Conservation (phyloP, 2,329 filamentous ascomycete genomes). For the Pseudogymnoascus sp. region DNA sequence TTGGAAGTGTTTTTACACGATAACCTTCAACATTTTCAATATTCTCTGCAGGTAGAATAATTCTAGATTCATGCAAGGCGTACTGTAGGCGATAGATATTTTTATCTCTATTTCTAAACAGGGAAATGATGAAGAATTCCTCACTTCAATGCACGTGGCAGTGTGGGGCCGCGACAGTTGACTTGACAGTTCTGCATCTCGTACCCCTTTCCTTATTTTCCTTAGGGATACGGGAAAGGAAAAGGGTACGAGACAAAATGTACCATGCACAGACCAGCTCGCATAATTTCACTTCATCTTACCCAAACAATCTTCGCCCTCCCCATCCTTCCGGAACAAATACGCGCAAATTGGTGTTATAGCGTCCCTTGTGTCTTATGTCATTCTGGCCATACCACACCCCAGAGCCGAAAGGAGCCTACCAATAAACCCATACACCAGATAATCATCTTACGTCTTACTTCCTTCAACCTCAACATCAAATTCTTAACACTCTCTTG, state of each 20-base stretch:
- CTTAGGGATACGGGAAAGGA: too few relatives aligned
- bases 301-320: conserved; percentile 4
- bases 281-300: conserved; percentile 8
- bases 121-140: neutral
- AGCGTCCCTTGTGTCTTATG: conserved; percentile 9
- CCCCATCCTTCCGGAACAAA: neutral
- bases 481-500: neutral
- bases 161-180: conserved; percentile 4
- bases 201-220: neutral
- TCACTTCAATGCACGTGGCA: neutral
- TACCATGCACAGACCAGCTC: neutral
- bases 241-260: neutral
- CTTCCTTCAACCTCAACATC: neutral
- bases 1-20: conserved; percentile 45
- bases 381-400: neutral
- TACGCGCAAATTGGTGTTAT: conserved; percentile 4
- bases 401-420: neutral
- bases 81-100: neutral
- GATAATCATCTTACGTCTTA: neutral
- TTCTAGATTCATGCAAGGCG: neutral
- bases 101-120: neutral
- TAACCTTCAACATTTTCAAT: conserved; percentile 11
- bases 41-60: neutral
- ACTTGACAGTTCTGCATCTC: conserved; percentile 6
- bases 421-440: neutral